phyloP scores from a whole-genome alignment of 208 protist genomes.

The Leishmania guyanensis region DNA sequence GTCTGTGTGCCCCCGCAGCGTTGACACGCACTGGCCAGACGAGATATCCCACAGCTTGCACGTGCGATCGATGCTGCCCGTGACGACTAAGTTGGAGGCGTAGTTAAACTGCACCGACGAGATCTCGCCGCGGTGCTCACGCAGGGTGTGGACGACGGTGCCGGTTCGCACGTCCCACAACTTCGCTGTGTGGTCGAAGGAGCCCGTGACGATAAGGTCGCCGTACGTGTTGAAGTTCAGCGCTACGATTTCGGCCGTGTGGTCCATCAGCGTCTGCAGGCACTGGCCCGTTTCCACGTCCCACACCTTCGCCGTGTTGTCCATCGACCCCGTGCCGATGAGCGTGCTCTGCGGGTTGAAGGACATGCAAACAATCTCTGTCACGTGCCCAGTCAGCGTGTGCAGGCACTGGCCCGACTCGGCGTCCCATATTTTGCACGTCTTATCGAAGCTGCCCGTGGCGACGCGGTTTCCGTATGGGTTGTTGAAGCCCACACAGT shows the following conservation, averaged over 20 bases:
- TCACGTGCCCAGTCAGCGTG: constrained; percentile 93
- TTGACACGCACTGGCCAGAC: constrained; percentile 86
- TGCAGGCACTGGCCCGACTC: constrained; percentile 88
- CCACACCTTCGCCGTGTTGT: constrained; percentile 95
- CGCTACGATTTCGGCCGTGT: constrained; percentile 95
- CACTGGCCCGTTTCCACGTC: constrained; percentile 93
- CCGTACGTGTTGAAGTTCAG: constrained; percentile 92
- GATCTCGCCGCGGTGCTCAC: constrained; percentile 94
- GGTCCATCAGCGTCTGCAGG: constrained; percentile 89
- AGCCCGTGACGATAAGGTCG: constrained; percentile 93
- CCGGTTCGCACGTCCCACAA: constrained; percentile 94
- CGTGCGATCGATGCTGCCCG: constrained; percentile 95
- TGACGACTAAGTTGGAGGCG: constrained; percentile 87
- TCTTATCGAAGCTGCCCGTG: constrained; percentile 97
- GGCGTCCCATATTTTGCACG: constrained; percentile 94
- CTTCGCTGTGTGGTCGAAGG: constrained; percentile 94
- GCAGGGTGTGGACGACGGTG: constrained; percentile 85
- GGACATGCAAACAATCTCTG: constrained; percentile 95
- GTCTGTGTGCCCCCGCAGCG: constrained; percentile 91
- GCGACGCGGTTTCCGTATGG: constrained; percentile 94
- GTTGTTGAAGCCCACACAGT: constrained; percentile 96
- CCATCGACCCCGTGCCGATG: constrained; percentile 95
- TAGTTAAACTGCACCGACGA: constrained; percentile 95
- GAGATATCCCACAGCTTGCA: constrained; percentile 96
- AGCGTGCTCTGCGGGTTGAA: constrained; percentile 94